Base-by-base conservation (phyloP, 2,329 filamentous ascomycete species). In the Venturia asperata region DNA sequence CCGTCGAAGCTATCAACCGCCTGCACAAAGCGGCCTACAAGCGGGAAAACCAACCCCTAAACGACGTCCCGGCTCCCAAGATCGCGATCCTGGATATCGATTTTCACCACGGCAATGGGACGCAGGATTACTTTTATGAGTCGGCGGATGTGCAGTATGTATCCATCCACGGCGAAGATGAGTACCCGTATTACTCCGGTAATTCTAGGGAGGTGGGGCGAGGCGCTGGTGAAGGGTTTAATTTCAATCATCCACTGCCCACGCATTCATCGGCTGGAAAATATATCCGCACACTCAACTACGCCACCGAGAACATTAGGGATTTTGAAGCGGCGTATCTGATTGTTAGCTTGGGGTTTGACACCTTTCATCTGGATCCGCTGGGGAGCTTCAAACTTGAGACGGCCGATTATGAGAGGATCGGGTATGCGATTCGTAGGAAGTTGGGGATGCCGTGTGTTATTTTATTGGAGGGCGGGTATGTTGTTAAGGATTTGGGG, bases 131-230 rank as follows among this genome's bases (percentile, higher is more conserved):
- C 61, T 75, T 73, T 65, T 75, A 74, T 67, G 56, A 64, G 42
- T 70, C 72, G 39, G 60, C 69, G 2, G 67, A 68, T 11, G 72
- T 74, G 15, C 56, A 73, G 19, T 75, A 75, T 62, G 68, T 73
- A 42, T 72, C 70, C 64, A 72, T 75, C 43, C 74, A 75, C 67
- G 73, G 73, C 17, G 66, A 72, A 62, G 71, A 74, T 62, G 73
- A 75, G 62, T 75, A 71, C 65, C 74, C 74, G 1, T 75, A 72
- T 63, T 72, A 70, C 65, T 68, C 70, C 7, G 71, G 71, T 6
- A 42, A 37, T 17, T 41, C 63, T 7, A 62, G 65, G 5, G 71
- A 72, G 60, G 66, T 34, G 15, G 70, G 70, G 0, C 52, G 61
- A 5, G 69, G 67, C 7, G 55, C 61, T 4, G 71, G 69, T 5